Percentiles rank a stretch among this genome's conserved stretches.
phyloP scores from a whole-genome alignment of 352 stramenopile species.

The Halophytophthora batemanensis region DNA sequence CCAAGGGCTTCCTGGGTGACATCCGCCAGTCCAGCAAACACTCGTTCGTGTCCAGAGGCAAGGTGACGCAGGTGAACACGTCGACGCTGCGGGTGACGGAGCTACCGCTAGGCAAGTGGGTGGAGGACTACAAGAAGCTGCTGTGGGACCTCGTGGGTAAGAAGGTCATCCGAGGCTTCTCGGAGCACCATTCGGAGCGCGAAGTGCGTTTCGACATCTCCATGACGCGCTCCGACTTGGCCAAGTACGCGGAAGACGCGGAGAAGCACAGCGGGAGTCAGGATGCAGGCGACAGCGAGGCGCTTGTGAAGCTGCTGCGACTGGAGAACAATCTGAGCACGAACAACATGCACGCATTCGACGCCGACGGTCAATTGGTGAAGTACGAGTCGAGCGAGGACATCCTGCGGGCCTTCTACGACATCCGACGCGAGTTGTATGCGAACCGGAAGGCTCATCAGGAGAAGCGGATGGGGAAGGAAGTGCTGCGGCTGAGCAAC shows the following conservation, averaged over 20 bases:
- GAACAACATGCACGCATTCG: slow-evolving; percentile 98
- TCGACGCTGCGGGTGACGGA: slow-evolving; percentile 96
- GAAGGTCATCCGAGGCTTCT: slow-evolving; percentile 88
- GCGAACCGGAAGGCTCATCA: slow-evolving; percentile 77
- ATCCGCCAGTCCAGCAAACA: slow-evolving; percentile 73
- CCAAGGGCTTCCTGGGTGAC: slow-evolving; percentile 94
- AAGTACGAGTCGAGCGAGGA: slow-evolving; percentile 90
- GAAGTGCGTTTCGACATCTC: slow-evolving; percentile 82
- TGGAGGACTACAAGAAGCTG: slow-evolving; percentile 98
- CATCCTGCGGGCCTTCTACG: slow-evolving; percentile 94
- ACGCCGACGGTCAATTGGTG: slow-evolving; percentile 86
- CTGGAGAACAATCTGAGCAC: slow-evolving; percentile 92
- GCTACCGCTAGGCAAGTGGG: slow-evolving; percentile 96
- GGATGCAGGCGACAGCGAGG: slow-evolving; percentile 26
- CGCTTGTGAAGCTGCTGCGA: slow-evolving; percentile 92
- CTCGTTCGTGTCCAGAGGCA: slow-evolving; percentile 73
- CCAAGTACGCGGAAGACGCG: slow-evolving; percentile 59
- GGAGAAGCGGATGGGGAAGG: slow-evolving; percentile 74
- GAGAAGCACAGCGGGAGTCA: slow-evolving; percentile 15
- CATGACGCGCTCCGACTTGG: slow-evolving; percentile 74
- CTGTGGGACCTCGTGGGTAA: slow-evolving; percentile 92
- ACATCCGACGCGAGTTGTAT: slow-evolving; percentile 90
- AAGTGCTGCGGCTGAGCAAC: slow-evolving; percentile 92
- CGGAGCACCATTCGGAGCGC: slow-evolving; percentile 96
- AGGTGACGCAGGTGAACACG: slow-evolving; percentile 78